A percentile compares a stretch with the other conserved stretches of the same genome.
Evolutionary conservation across 345 rosid genomes (phyloP).

Genomic region (Tarenaya hassleriana): DNA sequence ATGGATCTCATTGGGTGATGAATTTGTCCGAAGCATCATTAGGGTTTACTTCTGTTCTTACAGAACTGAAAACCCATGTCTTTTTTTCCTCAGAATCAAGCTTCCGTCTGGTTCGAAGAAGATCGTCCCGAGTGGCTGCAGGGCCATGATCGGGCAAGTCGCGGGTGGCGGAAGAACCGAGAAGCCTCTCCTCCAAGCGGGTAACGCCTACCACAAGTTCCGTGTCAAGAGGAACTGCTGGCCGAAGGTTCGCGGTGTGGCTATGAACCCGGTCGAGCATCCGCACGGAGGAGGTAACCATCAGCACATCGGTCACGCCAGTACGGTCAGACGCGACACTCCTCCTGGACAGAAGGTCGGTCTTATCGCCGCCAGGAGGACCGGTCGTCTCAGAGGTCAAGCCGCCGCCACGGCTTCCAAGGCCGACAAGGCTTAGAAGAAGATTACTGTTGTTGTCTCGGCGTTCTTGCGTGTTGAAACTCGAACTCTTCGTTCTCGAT

Average conservation of each 20-base stretch:
- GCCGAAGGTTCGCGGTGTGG: constrained; percentile 87
- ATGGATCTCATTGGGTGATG: no score
- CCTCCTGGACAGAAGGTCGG: constrained; percentile 78
- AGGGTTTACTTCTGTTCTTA: not conserved
- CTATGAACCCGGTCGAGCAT: constrained; percentile 87
- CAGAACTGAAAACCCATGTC: not conserved
- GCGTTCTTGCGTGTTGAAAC: no score
- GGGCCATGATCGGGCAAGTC: no score
- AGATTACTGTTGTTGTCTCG: no score
- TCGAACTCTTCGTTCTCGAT: no score
- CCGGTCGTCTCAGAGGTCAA: constrained; percentile 70
- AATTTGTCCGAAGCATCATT: no score
- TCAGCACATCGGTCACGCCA: constrained; percentile 75
- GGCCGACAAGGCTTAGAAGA: constrained; percentile 39
- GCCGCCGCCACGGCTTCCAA: constrained; percentile 67
- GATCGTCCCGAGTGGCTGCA: constrained; percentile 61
- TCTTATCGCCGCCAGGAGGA: constrained; percentile 72
- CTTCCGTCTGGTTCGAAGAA: constrained; percentile 73
- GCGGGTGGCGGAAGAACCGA: no score
- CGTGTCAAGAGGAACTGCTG: constrained; percentile 74
- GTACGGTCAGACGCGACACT: constrained; percentile 64
- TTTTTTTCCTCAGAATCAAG: constrained; percentile 46
- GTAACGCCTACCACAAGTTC: constrained; percentile 68
- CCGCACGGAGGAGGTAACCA: constrained; percentile 90
- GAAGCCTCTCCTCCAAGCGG: constrained; percentile 69